Evolutionary conservation across 2,329 filamentous ascomycete species (phyloP), one percentile per base, ranked within the genome.

Genomic region (Exophiala viscosa): DNA sequence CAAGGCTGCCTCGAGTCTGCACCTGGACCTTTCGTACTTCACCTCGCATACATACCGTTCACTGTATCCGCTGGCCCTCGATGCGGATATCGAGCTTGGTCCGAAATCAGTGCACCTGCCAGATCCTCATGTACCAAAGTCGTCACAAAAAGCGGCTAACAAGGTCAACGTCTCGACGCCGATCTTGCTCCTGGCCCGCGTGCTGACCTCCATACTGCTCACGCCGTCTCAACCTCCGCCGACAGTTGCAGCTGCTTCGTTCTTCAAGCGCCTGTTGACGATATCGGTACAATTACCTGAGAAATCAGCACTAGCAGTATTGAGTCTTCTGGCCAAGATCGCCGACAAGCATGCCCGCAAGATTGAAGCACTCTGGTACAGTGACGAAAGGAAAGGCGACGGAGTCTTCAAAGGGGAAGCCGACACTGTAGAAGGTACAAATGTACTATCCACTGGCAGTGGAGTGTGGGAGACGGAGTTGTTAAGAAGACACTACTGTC

Each of bases 161-260:
- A 93, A 88, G 69, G 84, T 99, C 73, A 97, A 99, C 73, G 84
- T 96, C 50, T 88, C 95, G 66, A 99, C 93, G 0, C 96, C 91
- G 0, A 93, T 91, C 2, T 90, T 96, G 14, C 84, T 99, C 20
- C 83, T 99, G 48, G 81, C 97, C 56, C 87, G 91, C 59, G 93
- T 89, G 46, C 78, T 99, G 5, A 87, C 88, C 5, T 86, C 87
- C 2, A 82, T 91, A 31, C 83, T 99, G 15, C 78, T 95, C 0
- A 86, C 72, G 81, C 87, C 69, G 77, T 89, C 64, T 81, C 87
- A 65, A 79, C 86, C 53, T 80, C 60, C 62, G 2, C 90, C 93
- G 1, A 90, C 91, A 0, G 72, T 91, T 15, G 85, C 90, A 13
- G 79, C 97, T n/a, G 92, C 90, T 10, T 88, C 90, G 9, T 99